A percentile compares a stretch with the other conserved stretches of the same genome.
phyloP scores from a whole-genome alignment of 2,329 filamentous ascomycete genomes.

The Ciborinia camelliae region DNA sequence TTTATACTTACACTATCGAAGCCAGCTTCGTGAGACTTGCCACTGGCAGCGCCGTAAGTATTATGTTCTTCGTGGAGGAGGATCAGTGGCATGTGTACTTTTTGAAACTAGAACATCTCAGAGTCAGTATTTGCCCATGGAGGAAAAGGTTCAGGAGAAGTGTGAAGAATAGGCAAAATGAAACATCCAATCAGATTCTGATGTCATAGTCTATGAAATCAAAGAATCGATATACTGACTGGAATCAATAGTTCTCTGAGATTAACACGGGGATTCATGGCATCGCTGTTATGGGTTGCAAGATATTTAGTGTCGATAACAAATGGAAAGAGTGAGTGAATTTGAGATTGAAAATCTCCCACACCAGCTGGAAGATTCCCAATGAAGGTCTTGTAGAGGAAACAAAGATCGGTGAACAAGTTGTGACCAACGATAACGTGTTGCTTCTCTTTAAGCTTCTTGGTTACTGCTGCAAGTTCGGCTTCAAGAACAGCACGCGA shows the following conservation, averaged over 20 bases:
- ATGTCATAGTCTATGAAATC: not conserved
- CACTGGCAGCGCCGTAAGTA: constrained; percentile 26
- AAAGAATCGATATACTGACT: not conserved
- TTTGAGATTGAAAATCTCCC: constrained; percentile 48
- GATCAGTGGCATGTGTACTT: constrained; percentile 44
- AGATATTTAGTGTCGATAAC: constrained; percentile 62
- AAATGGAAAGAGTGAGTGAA: constrained; percentile 47
- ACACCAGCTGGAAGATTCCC: constrained; percentile 53
- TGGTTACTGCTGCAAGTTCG: constrained; percentile 30
- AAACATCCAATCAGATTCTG: not conserved
- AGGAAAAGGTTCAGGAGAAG: not conserved
- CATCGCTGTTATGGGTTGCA: constrained; percentile 38
- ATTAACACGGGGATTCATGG: constrained; percentile 44
- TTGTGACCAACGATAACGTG: constrained; percentile 61
- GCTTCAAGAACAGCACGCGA: constrained; percentile 24
- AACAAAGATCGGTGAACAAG: constrained; percentile 60
- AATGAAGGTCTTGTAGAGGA: constrained; percentile 61
- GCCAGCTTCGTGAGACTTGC: constrained; percentile 53
- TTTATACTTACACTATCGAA: constrained; percentile 48
- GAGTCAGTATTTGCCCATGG: not conserved
- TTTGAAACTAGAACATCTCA: constrained; percentile 33
- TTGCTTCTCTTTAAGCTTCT: constrained; percentile 31
- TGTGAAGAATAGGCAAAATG: not conserved
- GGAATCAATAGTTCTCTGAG: constrained; percentile 48
- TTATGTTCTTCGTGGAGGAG: constrained; percentile 39